Conservation (phyloP, 768 basidiomycete species). For the Pholiota conissans region DNA sequence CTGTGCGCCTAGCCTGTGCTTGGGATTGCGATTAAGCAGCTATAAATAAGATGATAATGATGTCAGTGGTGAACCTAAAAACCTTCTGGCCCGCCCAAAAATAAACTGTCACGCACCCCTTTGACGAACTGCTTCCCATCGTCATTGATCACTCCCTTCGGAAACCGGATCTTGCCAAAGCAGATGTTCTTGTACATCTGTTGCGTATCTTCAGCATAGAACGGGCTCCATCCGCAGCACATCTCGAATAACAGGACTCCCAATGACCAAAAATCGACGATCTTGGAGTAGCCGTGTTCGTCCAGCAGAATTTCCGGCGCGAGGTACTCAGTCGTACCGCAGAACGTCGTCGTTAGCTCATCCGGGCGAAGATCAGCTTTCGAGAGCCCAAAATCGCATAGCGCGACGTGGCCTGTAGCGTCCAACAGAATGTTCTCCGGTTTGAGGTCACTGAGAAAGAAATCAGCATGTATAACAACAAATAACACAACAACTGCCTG, state of each 20-base stretch:
- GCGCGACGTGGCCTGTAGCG: conserved; percentile 96
- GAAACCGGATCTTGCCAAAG: conserved; percentile 98
- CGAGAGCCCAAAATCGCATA: conserved; percentile 98
- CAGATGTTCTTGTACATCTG: conserved; percentile 99
- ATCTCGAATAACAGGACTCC: conserved; percentile 98
- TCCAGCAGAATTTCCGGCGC: conserved; percentile 98
- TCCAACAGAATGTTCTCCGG: conserved; percentile 98
- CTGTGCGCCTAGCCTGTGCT: conserved; percentile 89
- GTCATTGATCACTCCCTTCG: conserved; percentile 93
- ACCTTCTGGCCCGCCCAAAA: background rate
- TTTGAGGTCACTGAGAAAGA: conserved; percentile 74
- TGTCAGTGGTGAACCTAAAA: background rate
- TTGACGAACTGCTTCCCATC: conserved; percentile 99
- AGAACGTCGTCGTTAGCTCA: conserved; percentile 98
- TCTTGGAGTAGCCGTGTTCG: conserved; percentile 97
- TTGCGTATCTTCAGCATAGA: conserved; percentile 98
- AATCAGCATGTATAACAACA: conserved; percentile 2
- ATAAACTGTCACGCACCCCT: conserved; percentile 52
- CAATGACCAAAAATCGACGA: conserved; percentile 98
- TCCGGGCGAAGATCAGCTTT: conserved; percentile 93
- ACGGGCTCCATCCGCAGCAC: conserved; percentile 99
- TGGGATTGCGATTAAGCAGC: conserved; percentile 99
- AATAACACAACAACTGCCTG: conserved; percentile 6
- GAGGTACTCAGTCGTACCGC: conserved; percentile 98
- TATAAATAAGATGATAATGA: conserved; percentile 30